Evolutionary conservation across 805 yeast genomes (phyloP), one percentile per base, ranked within the genome.

Genomic region (Yamadazyma paraphyllophila): DNA sequence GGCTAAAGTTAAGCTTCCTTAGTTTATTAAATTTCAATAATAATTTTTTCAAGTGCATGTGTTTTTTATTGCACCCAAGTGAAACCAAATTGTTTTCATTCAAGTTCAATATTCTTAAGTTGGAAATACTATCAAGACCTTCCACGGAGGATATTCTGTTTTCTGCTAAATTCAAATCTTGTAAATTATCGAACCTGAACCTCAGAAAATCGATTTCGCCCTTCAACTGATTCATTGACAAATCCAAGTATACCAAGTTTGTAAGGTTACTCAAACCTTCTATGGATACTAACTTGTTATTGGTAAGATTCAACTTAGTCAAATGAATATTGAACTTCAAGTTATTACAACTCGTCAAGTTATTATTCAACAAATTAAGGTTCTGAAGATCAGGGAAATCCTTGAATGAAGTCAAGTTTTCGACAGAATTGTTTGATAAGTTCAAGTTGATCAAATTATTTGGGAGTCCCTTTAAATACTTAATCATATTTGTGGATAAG

Each of bases 401-500:
- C 34, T 62, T 56, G 46, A 77, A 77, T 4, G 75, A 63, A 2
- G 79, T 65, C 39, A 76, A 50, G 47, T 65, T 66, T 27, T 65
- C 68, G 25, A 79, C 59, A 15, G 46, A 46, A 55, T 79, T 79
- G 38, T 57, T 45, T 2, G 69, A 56, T n/a, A 74, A 50, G 40
- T 67, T 58, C 39, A 79, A 52, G 25, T 66, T 61, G 53, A 73
- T 69, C 1, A 73, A 51, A 1, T 54, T 47, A 7, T 47, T 46
- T 0, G 82, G 81, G 16, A 78, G 55, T 0, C 83, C 83, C 24
- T 73, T 73, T 8, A 72, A 54, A 51, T 64, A 77, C 15, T 62
- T 58, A 10, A 79, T 57, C 7, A 55, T 50, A 59, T 79, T 79
- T n/a, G 60, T 44, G 0, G 77, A 66, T 8, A 77, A 65, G 55